phyloP scores from a whole-genome alignment of 805 yeast genomes.

The Ogataea saltuana region DNA sequence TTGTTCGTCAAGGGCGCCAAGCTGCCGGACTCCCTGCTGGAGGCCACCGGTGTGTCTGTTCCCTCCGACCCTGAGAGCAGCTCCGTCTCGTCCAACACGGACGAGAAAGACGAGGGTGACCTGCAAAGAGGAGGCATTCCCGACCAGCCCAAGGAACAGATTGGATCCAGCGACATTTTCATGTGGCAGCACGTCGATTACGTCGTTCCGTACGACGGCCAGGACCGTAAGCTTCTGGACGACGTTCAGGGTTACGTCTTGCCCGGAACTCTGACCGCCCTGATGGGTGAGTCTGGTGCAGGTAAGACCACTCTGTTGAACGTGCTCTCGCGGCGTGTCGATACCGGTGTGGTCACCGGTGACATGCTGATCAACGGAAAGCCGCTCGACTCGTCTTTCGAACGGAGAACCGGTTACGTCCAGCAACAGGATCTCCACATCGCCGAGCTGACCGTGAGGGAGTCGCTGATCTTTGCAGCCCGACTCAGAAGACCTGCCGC shows the following conservation, averaged over 20 bases:
- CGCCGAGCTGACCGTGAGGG: conserved; percentile 52
- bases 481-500: conserved; percentile 45
- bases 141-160: conserved; percentile 17
- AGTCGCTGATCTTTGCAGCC: conserved; percentile 50
- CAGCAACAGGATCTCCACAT: conserved; percentile 58
- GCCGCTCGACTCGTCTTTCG: conserved; percentile 48
- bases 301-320: conserved; percentile 62
- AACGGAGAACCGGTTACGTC: conserved; percentile 56
- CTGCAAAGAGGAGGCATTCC: conserved; percentile 14
- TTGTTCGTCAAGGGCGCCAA: conserved; percentile 32
- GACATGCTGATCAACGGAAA: conserved; percentile 56
- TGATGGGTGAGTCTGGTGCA: conserved; percentile 68
- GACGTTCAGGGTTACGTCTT: conserved; percentile 45
- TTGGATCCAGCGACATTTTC: conserved; percentile 49
- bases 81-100: conserved; percentile 17
- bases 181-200: conserved; percentile 66
- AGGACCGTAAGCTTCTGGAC: conserved; percentile 43
- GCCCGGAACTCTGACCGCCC: conserved; percentile 59
- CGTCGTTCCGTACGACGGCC: conserved; percentile 50
- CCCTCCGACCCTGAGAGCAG: conserved; percentile 35
- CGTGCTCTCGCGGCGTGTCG: conserved; percentile 51
- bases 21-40: conserved; percentile 29
- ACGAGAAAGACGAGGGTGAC: conserved; percentile 19
- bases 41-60: conserved; percentile 32
- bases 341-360: conserved; percentile 55